A percentile compares a stretch with the other conserved stretches of the same genome.
These are phyloP conservation scores for Aspergillus sp. DNA, from an alignment of 2,329 filamentous ascomycete species.

Conservation along the genomic window DNA sequence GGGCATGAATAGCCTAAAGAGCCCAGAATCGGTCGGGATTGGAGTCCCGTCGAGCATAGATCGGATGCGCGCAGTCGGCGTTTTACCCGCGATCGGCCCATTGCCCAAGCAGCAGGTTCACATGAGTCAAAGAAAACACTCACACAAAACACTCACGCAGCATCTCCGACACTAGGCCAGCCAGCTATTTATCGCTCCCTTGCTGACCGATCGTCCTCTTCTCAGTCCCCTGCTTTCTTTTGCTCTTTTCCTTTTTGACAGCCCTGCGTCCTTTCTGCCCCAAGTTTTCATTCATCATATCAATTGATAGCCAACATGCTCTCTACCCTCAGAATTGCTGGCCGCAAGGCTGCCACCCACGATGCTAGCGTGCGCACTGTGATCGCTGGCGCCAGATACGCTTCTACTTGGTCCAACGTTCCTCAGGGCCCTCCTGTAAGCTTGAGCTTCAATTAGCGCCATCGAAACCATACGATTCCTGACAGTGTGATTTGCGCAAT, in stretches of 20 bases:
- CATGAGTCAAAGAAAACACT: conserved; percentile 24
- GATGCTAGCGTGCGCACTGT: conserved; percentile 41
- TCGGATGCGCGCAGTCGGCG: background rate
- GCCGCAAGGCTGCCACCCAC: conserved; percentile 41
- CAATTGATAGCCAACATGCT: conserved; percentile 38
- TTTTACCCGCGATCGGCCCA: conserved; percentile 8
- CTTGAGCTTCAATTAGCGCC: conserved; percentile 26
- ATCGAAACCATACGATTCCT: conserved; percentile 21
- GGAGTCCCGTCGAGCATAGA: background rate
- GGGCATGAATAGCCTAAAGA: background rate
- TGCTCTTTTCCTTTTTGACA: conserved; percentile 2
- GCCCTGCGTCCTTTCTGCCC: conserved; percentile 4
- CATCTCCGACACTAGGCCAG: conserved; percentile 16
- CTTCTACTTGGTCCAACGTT: conserved; percentile 86
- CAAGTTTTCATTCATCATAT: background rate
- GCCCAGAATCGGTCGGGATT: background rate
- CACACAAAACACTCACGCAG: conserved; percentile 17
- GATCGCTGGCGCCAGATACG: conserved; percentile 55
- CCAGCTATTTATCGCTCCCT: conserved; percentile 14
- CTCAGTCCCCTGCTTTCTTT: conserved; percentile 5
- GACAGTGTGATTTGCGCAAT: conserved; percentile 18
- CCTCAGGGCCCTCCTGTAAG: conserved; percentile 91
- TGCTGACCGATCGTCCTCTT: conserved; percentile 7
- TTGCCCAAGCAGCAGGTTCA: conserved; percentile 9
- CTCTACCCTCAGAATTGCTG: conserved; percentile 47